Conservation (phyloP, 192 early-diverging fungal species). For the Entomortierella lignicola region DNA sequence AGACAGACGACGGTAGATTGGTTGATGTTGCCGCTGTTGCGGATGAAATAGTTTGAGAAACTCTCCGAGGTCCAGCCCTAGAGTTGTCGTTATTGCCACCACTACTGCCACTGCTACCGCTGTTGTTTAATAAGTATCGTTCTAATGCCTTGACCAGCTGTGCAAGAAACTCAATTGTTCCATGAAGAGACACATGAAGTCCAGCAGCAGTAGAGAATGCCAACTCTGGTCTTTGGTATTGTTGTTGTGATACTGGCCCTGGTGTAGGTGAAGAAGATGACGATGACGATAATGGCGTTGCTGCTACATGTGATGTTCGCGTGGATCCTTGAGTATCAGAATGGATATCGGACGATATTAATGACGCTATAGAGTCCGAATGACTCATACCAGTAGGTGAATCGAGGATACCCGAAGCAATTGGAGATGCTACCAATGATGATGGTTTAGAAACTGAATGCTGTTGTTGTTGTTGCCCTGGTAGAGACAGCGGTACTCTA, state of each 20-base stretch:
- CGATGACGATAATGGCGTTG: background rate
- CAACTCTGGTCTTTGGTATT: conserved; percentile 5
- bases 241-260: background rate
- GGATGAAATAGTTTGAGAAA: background rate
- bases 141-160: conserved; percentile 33
- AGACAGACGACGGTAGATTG: background rate
- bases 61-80: conserved; percentile 1
- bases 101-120: background rate
- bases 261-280: background rate
- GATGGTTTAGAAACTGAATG: background rate
- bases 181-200: conserved; percentile 15
- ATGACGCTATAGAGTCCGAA: background rate
- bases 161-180: conserved; percentile 29
- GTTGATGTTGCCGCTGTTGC: background rate
- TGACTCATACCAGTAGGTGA: too few relatives aligned
- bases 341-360: background rate
- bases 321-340: background rate
- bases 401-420: background rate
- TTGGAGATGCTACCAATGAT: background rate
- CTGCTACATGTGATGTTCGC: background rate
- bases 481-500: conserved; percentile 18
- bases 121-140: conserved; percentile 13
- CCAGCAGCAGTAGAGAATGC: conserved; percentile 17
- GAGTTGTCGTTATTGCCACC: background rate
- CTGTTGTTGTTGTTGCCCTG: conserved; percentile 4